Percentiles rank a stretch among this genome's conserved stretches.
Conservation (phyloP, 2,329 filamentous ascomycete species). For the Alternaria angustiovoidea region DNA sequence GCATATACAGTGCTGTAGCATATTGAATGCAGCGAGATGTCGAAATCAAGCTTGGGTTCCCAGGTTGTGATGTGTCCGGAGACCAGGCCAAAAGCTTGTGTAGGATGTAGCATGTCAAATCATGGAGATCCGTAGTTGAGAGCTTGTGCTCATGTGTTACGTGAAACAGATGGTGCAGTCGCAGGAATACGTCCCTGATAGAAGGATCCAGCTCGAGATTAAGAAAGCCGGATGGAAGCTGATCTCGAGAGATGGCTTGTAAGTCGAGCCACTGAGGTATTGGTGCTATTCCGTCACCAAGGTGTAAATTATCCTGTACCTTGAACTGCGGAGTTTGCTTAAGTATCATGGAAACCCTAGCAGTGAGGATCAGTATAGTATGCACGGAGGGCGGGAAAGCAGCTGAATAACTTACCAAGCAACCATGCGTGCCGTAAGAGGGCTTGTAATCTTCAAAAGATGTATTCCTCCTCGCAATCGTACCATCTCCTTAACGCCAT, state of each 20-base stretch:
- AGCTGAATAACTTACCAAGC: slow-evolving; percentile 55
- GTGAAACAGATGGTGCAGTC: slow-evolving; percentile 57
- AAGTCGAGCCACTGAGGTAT: slow-evolving; percentile 60
- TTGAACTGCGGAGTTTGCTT: slow-evolving; percentile 62
- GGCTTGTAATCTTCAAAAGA: slow-evolving; percentile 58
- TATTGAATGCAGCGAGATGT: slow-evolving; percentile 52
- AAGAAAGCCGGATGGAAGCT: slow-evolving; percentile 18
- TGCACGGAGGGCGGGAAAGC: neutral
- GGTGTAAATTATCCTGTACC: slow-evolving; percentile 59
- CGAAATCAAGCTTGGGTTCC: slow-evolving; percentile 19
- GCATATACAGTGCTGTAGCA: slow-evolving; percentile 60
- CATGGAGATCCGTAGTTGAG: slow-evolving; percentile 59
- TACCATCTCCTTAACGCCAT: slow-evolving; percentile 61
- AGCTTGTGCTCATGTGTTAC: slow-evolving; percentile 39
- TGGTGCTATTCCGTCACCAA: slow-evolving; percentile 60
- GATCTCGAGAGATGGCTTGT: slow-evolving; percentile 1
- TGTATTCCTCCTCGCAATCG: slow-evolving; percentile 61
- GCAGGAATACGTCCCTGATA: slow-evolving; percentile 52
- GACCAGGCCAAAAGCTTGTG: slow-evolving; percentile 57
- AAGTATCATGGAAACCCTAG: slow-evolving; percentile 67
- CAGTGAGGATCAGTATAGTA: neutral
- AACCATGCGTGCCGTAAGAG: slow-evolving; percentile 64
- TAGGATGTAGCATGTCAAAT: slow-evolving; percentile 63
- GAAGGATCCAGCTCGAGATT: slow-evolving; percentile 44
- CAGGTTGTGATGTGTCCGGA: neutral